phyloP scores from a whole-genome alignment of 2,329 filamentous ascomycete species.

The Phialophora macrospora region DNA sequence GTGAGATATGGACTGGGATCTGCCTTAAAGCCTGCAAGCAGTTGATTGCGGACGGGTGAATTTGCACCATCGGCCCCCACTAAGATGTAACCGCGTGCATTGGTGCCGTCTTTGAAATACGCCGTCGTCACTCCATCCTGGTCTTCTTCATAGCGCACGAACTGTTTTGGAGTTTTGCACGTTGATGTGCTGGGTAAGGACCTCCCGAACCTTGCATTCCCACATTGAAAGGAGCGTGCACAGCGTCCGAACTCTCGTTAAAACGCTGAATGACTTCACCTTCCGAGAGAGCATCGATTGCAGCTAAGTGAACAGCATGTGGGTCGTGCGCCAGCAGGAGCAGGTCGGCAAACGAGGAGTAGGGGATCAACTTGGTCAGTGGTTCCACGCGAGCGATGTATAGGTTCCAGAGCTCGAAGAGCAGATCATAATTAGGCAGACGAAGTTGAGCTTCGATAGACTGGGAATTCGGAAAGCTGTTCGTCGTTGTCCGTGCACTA shows the following conservation, averaged over 20 bases:
- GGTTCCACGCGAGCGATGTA: slow-evolving; percentile 12
- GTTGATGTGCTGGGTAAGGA: slow-evolving; percentile 1
- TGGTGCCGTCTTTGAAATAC: slow-evolving; percentile 17
- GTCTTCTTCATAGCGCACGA: slow-evolving; percentile 12
- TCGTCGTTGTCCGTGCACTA: neutral
- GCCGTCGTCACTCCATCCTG: slow-evolving; percentile 9
- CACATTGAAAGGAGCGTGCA: neutral
- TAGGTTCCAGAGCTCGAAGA: slow-evolving; percentile 9
- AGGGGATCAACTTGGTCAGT: slow-evolving; percentile 1
- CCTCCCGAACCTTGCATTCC: neutral
- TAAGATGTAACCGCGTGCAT: slow-evolving; percentile 4
- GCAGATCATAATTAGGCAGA: neutral
- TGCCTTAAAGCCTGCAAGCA: slow-evolving; percentile 6
- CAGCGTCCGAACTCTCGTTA: neutral
- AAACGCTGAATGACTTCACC: neutral
- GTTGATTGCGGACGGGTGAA: slow-evolving; percentile 6
- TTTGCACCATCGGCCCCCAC: slow-evolving; percentile 12
- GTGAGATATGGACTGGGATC: neutral
- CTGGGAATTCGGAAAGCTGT: neutral
- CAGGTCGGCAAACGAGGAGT: slow-evolving; percentile 4
- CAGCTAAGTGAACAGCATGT: neutral
- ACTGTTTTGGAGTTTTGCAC: slow-evolving; percentile 10
- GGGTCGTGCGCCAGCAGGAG: neutral
- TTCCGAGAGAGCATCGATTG: neutral
- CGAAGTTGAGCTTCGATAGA: neutral